These are phyloP conservation scores for Hypoxylon perforatum DNA, from an alignment of 495 filamentous ascomycete species.

Conservation along the genomic window DNA sequence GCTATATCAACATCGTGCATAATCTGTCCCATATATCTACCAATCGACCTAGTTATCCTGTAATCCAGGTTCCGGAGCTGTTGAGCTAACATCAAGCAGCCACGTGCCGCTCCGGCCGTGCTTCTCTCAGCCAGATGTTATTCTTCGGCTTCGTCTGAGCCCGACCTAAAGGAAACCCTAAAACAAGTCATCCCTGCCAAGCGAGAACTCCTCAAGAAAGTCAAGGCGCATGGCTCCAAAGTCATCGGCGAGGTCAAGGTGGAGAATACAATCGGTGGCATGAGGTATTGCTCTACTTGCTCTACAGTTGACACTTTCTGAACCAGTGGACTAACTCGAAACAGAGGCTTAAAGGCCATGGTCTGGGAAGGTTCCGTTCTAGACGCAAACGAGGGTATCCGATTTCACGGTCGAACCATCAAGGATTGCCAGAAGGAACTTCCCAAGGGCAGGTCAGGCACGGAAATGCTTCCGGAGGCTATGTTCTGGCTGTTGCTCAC, in stretches of 20 bases:
- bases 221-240: conserved; percentile 86
- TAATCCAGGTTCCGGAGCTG: background rate
- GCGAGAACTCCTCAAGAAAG: conserved; percentile 88
- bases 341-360: conserved; percentile 88
- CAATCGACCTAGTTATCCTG: too few species aligned
- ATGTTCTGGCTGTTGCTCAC: conserved; percentile 99
- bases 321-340: conserved; percentile 6
- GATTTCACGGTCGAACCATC: conserved; percentile 97
- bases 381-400: conserved; percentile 95
- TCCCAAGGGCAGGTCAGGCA: conserved; percentile 90
- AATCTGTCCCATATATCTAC: background rate
- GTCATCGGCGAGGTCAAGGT: conserved; percentile 91
- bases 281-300: conserved; percentile 68
- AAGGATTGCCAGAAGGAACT: conserved; percentile 95
- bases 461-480: conserved; percentile 98
- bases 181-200: conserved; percentile 88
- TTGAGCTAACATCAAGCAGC: conserved; percentile 40
- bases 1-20: background rate
- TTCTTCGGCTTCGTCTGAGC: conserved; percentile 75
- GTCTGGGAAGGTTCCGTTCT: conserved; percentile 98
- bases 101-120: conserved; percentile 44
- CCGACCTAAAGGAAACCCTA: conserved; percentile 86
- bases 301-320: background rate
- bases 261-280: conserved; percentile 93
- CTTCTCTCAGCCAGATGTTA: conserved; percentile 61